These are phyloP conservation scores for Plasmodium gonderi DNA, from an alignment of 169 alveolate species.

Conservation along the genomic window DNA sequence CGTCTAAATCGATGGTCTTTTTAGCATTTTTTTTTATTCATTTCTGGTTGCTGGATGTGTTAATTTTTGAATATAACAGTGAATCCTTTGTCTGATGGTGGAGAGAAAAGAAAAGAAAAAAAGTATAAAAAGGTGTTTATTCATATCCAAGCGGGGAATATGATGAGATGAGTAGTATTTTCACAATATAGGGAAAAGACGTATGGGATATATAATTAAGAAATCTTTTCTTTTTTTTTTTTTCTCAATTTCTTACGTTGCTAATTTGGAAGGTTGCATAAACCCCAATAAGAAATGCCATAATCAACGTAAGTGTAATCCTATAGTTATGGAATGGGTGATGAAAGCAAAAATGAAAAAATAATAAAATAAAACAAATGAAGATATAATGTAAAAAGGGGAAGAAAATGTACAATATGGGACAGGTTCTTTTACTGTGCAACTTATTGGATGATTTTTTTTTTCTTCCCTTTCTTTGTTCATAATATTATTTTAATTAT, in stretches of 20 bases:
- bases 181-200: no score
- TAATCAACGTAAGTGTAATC: conserved; percentile 23
- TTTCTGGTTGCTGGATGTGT: conserved; percentile 41
- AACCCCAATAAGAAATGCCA: conserved; percentile 38
- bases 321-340: conserved; percentile 11
- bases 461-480: no score
- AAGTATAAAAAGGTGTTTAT: neutral
- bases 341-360: neutral
- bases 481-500: no score
- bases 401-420: neutral
- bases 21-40: neutral
- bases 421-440: no score
- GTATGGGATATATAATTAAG: neutral
- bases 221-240: neutral
- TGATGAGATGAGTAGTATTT: no score
- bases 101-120: neutral
- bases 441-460: no score
- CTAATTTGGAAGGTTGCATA: conserved; percentile 43
- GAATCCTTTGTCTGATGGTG: conserved; percentile 63
- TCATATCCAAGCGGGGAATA: no score
- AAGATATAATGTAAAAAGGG: neutral
- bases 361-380: neutral
- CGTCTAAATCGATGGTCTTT: neutral
- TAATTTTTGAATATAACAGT: conserved; percentile 48
- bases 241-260: conserved; percentile 3